phyloP scores from a whole-genome alignment of 768 basidiomycete genomes.

The Royoungia palumana region DNA sequence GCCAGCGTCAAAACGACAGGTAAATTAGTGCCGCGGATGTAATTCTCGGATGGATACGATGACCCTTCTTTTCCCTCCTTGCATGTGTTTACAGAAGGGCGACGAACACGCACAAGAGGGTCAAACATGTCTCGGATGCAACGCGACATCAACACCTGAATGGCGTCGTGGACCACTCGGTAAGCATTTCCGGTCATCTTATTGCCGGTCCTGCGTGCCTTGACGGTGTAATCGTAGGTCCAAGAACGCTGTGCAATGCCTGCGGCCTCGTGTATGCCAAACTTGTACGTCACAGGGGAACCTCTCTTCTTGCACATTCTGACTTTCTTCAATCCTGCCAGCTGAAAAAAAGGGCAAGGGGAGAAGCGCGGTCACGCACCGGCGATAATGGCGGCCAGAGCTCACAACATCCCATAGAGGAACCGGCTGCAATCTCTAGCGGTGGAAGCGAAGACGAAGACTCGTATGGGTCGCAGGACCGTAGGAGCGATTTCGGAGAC shows the following conservation, averaged over 20 bases:
- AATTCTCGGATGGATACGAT: constrained; percentile 32
- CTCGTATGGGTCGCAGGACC: constrained; percentile 35
- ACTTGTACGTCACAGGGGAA: constrained; percentile 52
- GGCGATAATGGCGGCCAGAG: constrained; percentile 28
- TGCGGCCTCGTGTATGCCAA: constrained; percentile 87
- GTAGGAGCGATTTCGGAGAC: constrained; percentile 33
- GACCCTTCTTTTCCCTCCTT: constrained; percentile 7
- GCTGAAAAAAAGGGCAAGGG: constrained; percentile 35
- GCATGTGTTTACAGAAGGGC: constrained; percentile 26
- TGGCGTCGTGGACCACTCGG: constrained; percentile 84
- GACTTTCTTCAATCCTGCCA: constrained; percentile 18
- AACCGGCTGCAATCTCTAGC: constrained; percentile 24
- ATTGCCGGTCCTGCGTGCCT: constrained; percentile 19
- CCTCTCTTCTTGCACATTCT: constrained; percentile 18
- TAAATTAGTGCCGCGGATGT: constrained; percentile 28
- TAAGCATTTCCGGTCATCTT: constrained; percentile 36
- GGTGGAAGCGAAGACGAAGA: constrained; percentile 34
- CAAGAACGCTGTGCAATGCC: constrained; percentile 80
- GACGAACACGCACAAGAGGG: constrained; percentile 52
- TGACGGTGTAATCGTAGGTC: constrained; percentile 48
- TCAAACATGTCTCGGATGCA: constrained; percentile 78
- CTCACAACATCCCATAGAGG: constrained; percentile 29
- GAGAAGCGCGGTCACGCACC: constrained; percentile 27
- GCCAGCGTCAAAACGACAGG: constrained; percentile 33
- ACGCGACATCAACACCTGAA: constrained; percentile 82